Conservation (phyloP, 805 yeast species). For the Ascoidea rubescens region DNA sequence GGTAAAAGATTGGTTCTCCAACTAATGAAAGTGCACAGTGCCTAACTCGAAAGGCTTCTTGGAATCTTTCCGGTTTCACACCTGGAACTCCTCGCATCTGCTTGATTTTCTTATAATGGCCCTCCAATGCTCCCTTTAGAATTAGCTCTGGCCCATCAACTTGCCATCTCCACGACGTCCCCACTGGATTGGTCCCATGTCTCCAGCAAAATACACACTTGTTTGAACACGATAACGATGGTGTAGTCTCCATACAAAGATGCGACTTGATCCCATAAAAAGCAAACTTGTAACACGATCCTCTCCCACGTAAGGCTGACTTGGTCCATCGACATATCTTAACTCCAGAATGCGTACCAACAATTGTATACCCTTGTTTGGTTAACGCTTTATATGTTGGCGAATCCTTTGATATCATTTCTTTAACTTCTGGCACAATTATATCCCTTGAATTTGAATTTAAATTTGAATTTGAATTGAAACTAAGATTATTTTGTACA, state of each 20-base stretch:
- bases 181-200: conserved; percentile 94
- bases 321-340: conserved; percentile 95
- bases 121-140: conserved; percentile 71
- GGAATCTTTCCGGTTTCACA: conserved; percentile 75
- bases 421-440: conserved; percentile 30
- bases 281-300: conserved; percentile 87
- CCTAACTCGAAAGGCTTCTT: conserved; percentile 77
- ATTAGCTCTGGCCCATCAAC: conserved; percentile 81
- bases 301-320: conserved; percentile 85
- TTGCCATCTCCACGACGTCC: conserved; percentile 94
- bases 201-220: conserved; percentile 97
- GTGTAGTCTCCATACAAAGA: conserved; percentile 92
- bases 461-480: neutral
- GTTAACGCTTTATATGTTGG: conserved; percentile 83
- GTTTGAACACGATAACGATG: conserved; percentile 84
- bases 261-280: conserved; percentile 85
- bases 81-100: conserved; percentile 96
- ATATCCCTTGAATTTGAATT: conserved; percentile 6
- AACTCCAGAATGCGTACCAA: conserved; percentile 91
- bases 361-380: conserved; percentile 86
- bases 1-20: conserved; percentile 92
- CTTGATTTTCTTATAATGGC: conserved; percentile 84
- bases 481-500: conserved; percentile 10
- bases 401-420: conserved; percentile 82
- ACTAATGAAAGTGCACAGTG: conserved; percentile 90